phyloP scores from a whole-genome alignment of 306 rosid species.

The Rubus idaeus region DNA sequence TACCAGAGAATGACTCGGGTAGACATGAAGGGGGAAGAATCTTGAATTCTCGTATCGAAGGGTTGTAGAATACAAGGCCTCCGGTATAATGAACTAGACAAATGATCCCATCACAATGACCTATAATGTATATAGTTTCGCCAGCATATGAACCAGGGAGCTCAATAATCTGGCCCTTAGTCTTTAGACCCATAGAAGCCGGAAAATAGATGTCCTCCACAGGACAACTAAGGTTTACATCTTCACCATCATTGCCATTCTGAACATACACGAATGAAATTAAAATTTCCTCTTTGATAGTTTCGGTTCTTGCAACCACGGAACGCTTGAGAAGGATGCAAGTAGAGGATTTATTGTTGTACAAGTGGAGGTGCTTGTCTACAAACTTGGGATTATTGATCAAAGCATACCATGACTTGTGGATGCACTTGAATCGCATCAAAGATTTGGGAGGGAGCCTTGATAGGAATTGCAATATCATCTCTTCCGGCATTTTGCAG shows the following conservation, averaged over 20 bases:
- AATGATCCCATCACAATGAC: too few species aligned
- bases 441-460: constrained; percentile 7
- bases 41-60: not conserved
- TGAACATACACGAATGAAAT: not conserved
- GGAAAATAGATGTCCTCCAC: not conserved
- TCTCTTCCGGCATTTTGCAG: not conserved
- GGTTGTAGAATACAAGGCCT: not conserved
- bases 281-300: not conserved
- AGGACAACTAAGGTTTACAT: not conserved
- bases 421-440: not conserved
- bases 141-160: not conserved
- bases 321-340: too few species aligned
- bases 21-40: not conserved
- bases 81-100: not conserved
- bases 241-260: not conserved
- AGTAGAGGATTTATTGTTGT: too few species aligned
- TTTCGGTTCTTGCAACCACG: not conserved
- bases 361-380: too few species aligned
- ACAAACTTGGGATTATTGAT: too few species aligned
- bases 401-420: not conserved
- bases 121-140: not conserved
- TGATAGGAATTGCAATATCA: not conserved
- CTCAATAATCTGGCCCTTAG: not conserved
- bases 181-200: not conserved
- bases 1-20: not conserved